These are phyloP conservation scores for Exophiala sp. DNA, from an alignment of 2,329 filamentous ascomycete species.

Conservation along the genomic window DNA sequence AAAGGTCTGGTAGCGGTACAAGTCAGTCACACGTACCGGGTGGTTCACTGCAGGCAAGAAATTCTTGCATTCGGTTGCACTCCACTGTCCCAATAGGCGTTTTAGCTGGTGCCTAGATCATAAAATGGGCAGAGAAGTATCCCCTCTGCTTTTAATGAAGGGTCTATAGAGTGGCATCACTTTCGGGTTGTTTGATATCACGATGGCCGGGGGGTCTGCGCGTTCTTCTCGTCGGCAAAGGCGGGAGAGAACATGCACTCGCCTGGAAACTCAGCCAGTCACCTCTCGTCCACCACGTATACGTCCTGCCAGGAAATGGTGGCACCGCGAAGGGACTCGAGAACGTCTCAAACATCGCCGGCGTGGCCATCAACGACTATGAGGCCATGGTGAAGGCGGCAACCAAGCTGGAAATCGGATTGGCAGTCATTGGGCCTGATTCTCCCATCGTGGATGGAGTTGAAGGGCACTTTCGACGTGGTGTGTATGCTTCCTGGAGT, in stretches of 20 bases:
- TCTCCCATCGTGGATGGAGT: background rate
- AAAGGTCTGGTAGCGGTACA: too few species aligned
- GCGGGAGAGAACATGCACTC: background rate
- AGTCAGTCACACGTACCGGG: too few species aligned
- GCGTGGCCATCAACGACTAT: background rate
- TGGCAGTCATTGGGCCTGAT: background rate
- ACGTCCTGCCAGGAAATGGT: background rate
- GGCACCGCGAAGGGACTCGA: background rate
- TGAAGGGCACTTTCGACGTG: background rate
- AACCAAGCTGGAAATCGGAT: background rate
- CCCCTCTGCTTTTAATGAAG: too few species aligned
- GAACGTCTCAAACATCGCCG: background rate
- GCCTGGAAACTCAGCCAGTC: conserved; percentile 3
- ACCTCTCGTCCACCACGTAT: background rate
- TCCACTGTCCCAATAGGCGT: too few species aligned
- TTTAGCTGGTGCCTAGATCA: too few species aligned
- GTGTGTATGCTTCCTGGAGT: background rate
- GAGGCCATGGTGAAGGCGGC: background rate
- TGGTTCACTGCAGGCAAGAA: too few species aligned
- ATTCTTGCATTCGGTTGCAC: too few species aligned
- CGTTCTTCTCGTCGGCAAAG: background rate
- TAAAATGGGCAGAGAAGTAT: too few species aligned
- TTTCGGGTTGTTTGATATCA: too few species aligned
- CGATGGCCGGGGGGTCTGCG: background rate
- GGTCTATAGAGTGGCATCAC: too few species aligned